These are phyloP conservation scores for Diaporthe aspalathi DNA, from an alignment of 2,329 filamentous ascomycete genomes.

Conservation along the genomic window DNA sequence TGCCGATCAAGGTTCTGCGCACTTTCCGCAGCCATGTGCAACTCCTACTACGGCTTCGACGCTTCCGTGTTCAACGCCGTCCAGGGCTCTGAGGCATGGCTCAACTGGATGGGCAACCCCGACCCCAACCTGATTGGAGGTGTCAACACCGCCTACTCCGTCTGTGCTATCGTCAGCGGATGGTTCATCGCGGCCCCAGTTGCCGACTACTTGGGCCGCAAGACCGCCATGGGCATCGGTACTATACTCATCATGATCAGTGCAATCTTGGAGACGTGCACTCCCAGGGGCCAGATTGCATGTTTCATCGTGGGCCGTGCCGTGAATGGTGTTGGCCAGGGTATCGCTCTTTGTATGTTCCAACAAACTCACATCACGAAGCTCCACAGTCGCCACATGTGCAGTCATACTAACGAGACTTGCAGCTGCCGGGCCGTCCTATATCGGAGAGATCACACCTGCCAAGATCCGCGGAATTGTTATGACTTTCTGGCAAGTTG, in stretches of 20 bases:
- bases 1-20: slow-evolving; percentile 69
- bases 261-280: slow-evolving; percentile 76
- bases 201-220: slow-evolving; percentile 71
- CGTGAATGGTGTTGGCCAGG: slow-evolving; percentile 77
- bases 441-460: slow-evolving; percentile 76
- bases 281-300: slow-evolving; percentile 69
- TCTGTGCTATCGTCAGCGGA: slow-evolving; percentile 76
- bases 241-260: slow-evolving; percentile 74
- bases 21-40: slow-evolving; percentile 76
- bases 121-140: slow-evolving; percentile 56
- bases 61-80: slow-evolving; percentile 80
- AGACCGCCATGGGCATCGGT: slow-evolving; percentile 73
- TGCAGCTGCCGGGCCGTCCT: slow-evolving; percentile 71
- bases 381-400: slow-evolving; percentile 39
- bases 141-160: slow-evolving; percentile 77
- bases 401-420: slow-evolving; percentile 43
- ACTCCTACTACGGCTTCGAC: slow-evolving; percentile 83
- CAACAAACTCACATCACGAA: slow-evolving; percentile 49
- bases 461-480: slow-evolving; percentile 73
- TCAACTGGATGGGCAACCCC: slow-evolving; percentile 67
- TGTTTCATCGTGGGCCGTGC: slow-evolving; percentile 77
- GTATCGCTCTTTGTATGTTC: slow-evolving; percentile 65
- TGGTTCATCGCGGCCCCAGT: slow-evolving; percentile 77
- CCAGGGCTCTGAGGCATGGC: slow-evolving; percentile 75
- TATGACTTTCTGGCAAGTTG: slow-evolving; percentile 76